Evolutionary conservation across 2,329 filamentous ascomycete species (phyloP).

Genomic region (Fusarium sp.): DNA sequence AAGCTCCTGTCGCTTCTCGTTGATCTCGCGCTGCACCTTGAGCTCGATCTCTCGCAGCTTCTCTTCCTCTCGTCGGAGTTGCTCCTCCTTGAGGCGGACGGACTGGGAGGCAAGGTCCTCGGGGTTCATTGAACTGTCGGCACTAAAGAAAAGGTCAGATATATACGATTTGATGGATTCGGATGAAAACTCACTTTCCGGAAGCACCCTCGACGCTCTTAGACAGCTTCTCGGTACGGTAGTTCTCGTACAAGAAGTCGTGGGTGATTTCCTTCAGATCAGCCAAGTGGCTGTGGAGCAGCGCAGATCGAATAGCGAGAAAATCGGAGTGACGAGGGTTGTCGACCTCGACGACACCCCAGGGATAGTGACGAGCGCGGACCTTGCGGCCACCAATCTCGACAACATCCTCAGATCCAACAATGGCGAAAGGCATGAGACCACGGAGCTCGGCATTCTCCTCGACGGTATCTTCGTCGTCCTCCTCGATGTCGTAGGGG

Average conservation of each 20-base stretch:
- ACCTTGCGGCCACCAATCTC: constrained; percentile 94
- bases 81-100: constrained; percentile 98
- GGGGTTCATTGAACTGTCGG: constrained; percentile 89
- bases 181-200: constrained; percentile 77
- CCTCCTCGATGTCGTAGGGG: constrained; percentile 99
- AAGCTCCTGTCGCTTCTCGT: constrained; percentile 99
- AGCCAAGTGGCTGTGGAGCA: constrained; percentile 96
- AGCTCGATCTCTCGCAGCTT: constrained; percentile 99
- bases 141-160: constrained; percentile 62
- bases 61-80: constrained; percentile 98
- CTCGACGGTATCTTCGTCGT: constrained; percentile 98
- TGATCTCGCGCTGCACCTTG: constrained; percentile 99
- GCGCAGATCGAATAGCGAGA: constrained; percentile 93
- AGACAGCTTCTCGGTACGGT: constrained; percentile 99
- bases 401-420: constrained; percentile 94
- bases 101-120: constrained; percentile 97
- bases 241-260: constrained; percentile 99
- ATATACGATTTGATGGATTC: background rate
- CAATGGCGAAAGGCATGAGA: constrained; percentile 98
- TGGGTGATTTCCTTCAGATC: constrained; percentile 99
- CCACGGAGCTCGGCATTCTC: constrained; percentile 98
- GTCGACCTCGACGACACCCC: constrained; percentile 98
- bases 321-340: constrained; percentile 99
- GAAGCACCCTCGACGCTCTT: constrained; percentile 97
- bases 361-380: constrained; percentile 96